Percentiles rank a stretch among this genome's conserved stretches.
Conservation (phyloP, 805 yeast species). For the Barnettozyma pratensis region DNA sequence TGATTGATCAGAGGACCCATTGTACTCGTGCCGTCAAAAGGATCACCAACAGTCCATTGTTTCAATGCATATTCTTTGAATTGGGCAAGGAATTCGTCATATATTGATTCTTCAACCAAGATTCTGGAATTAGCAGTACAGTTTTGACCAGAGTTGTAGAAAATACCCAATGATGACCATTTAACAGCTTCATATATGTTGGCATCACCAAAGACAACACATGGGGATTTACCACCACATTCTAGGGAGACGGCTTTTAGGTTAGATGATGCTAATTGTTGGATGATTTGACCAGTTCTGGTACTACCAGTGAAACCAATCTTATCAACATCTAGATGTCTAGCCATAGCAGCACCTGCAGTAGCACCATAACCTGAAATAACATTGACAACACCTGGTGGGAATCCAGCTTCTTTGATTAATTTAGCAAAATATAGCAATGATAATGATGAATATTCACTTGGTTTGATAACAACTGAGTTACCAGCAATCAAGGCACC, state of each 20-base stretch:
- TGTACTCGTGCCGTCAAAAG: constrained; percentile 41
- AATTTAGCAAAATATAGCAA: constrained; percentile 59
- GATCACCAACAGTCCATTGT: constrained; percentile 52
- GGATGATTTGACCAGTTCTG: constrained; percentile 60
- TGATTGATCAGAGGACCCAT: constrained; percentile 63
- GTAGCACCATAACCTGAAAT: constrained; percentile 65
- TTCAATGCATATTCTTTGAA: constrained; percentile 41
- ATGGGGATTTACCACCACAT: constrained; percentile 71
- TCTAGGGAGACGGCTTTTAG: constrained; percentile 63
- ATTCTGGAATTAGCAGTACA: constrained; percentile 66
- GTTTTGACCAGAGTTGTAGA: constrained; percentile 62
- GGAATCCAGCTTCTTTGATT: constrained; percentile 66
- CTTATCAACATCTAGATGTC: constrained; percentile 53
- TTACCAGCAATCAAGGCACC: constrained; percentile 78
- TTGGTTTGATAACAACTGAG: constrained; percentile 66
- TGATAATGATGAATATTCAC: constrained; percentile 71
- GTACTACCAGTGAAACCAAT: constrained; percentile 66
- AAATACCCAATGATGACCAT: constrained; percentile 63
- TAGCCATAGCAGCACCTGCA: constrained; percentile 65
- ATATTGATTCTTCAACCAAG: constrained; percentile 49
- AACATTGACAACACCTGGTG: constrained; percentile 72
- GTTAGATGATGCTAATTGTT: constrained; percentile 53
- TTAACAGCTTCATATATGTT: constrained; percentile 60
- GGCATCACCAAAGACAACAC: constrained; percentile 58
- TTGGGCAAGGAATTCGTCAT: constrained; percentile 45